Conservation (phyloP, 495 filamentous ascomycete genomes). For the Penicillium paxilli region DNA sequence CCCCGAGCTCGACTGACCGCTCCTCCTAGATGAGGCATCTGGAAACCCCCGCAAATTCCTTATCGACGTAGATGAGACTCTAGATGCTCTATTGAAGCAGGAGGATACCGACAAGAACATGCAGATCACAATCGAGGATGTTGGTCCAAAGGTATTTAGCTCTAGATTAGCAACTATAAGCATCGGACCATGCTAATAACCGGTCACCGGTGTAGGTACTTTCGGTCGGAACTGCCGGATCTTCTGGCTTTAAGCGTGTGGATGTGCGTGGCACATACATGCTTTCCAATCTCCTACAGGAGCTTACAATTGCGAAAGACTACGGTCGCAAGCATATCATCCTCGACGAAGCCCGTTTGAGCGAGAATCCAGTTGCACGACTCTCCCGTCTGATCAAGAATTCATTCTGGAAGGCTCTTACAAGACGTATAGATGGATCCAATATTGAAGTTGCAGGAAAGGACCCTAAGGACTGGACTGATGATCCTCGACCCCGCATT, state of each 20-base stretch:
- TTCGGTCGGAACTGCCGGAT: constrained; percentile 80
- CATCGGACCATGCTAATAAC: not conserved
- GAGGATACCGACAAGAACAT: constrained; percentile 91
- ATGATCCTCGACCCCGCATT: constrained; percentile 83
- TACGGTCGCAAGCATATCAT: constrained; percentile 81
- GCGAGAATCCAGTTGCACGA: constrained; percentile 89
- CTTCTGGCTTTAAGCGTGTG: constrained; percentile 76
- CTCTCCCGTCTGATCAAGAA: constrained; percentile 81
- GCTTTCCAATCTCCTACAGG: constrained; percentile 92
- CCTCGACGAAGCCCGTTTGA: constrained; percentile 81
- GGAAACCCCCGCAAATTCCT: constrained; percentile 65
- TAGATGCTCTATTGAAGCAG: constrained; percentile 67
- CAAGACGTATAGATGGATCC: constrained; percentile 81
- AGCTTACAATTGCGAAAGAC: constrained; percentile 84
- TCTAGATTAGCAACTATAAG: not conserved
- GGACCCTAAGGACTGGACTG: constrained; percentile 91
- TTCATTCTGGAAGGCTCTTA: constrained; percentile 88
- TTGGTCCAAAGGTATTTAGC: constrained; percentile 77
- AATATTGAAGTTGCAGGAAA: constrained; percentile 81
- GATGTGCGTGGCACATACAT: constrained; percentile 94
- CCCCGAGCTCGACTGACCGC: constrained; percentile 13
- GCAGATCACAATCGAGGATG: constrained; percentile 96
- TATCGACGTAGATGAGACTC: constrained; percentile 73
- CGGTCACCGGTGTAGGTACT: constrained; percentile 60
- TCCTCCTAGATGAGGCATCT: constrained; percentile 48